Conservation (phyloP, 805 yeast species). For the Starmerella etchellsii region DNA sequence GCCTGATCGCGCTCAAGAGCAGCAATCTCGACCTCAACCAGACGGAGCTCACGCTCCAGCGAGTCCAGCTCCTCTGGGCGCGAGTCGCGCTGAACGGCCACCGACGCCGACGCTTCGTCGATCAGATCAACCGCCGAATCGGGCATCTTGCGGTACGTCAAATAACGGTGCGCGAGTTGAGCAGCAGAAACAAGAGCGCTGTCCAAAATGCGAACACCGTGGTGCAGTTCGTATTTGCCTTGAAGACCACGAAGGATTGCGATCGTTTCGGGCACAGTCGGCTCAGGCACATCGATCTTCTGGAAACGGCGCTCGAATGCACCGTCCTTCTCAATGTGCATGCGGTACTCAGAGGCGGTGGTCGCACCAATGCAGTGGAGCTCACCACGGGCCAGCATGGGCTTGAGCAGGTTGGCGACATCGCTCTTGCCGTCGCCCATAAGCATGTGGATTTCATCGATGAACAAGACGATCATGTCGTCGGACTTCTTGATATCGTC, state of each 20-base stretch:
- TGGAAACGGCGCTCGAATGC: constrained; percentile 98
- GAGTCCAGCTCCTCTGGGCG: constrained; percentile 94
- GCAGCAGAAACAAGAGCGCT: constrained; percentile 91
- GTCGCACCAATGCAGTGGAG: constrained; percentile 98
- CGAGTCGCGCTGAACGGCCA: constrained; percentile 96
- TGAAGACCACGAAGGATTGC: constrained; percentile 95
- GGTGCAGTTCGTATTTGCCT: constrained; percentile 90
- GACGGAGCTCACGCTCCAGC: constrained; percentile 81
- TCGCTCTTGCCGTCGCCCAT: constrained; percentile 99
- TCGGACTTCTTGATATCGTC: constrained; percentile 84
- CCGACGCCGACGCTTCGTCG: constrained; percentile 93
- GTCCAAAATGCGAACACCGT: constrained; percentile 92
- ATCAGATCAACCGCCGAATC: constrained; percentile 94
- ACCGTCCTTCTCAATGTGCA: constrained; percentile 88
- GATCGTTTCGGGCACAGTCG: constrained; percentile 81
- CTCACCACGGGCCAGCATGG: constrained; percentile 92
- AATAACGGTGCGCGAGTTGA: constrained; percentile 82
- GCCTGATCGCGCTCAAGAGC: constrained; percentile 94
- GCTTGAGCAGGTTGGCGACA: constrained; percentile 92
- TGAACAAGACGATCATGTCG: constrained; percentile 75
- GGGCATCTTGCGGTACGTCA: constrained; percentile 90
- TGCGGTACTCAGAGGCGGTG: constrained; percentile 85
- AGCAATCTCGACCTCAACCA: constrained; percentile 88
- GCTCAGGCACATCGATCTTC: constrained; percentile 90
- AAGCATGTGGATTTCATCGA: constrained; percentile 97